Base-by-base conservation (phyloP, 495 filamentous ascomycete species). In the Cercophora newfieldiana region DNA sequence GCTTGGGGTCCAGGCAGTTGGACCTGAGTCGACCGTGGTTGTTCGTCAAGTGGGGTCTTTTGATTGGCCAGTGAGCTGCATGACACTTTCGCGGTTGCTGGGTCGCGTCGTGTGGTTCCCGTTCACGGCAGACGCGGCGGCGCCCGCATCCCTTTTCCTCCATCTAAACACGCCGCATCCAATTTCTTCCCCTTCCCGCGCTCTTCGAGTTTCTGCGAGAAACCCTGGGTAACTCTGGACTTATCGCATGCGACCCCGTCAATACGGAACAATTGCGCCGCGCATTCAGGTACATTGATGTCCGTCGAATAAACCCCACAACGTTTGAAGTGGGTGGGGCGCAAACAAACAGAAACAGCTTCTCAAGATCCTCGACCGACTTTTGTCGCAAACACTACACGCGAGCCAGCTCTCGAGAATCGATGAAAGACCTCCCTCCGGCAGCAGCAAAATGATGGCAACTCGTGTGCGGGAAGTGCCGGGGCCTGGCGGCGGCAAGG, bases 21-120 rank as follows among this genome's bases (percentile, higher is more conserved):
- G 37, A 14, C 37, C 37, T 44, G 37, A 44, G 18, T 16, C 37
- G 30, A 33, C 18, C n/a, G 4, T 44, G 37, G 37, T 14, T 44
- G 37, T 14, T 44, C 10, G 37, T 44, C 37, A 44, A 44, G 18
- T 14, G 37, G 12, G 12, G 37, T 2, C 2, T 14, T 14, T 8
- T 44, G 37, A 19, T 53, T 22, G 50, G 50, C 22, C 21, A 8
- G 10, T 7, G 50, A 53, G 48, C n/a, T n/a, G n/a, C n/a, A n/a
- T n/a, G n/a, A n/a, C n/a, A n/a, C n/a, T n/a, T 53, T 53, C 21
- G 21, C 25, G 50, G 50, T 53, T 53, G 50, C 50, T 53, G 50
- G 50, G 50, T 53, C 50, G 50, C 50, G 50, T n/a, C 48, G 37
- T 47, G 7, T 47, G 37, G 37, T 47, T 53, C 21, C 50, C 6